Evolutionary conservation across 371 early-diverging fungal genomes (phyloP).

Genomic region (Mucor piriformis): DNA sequence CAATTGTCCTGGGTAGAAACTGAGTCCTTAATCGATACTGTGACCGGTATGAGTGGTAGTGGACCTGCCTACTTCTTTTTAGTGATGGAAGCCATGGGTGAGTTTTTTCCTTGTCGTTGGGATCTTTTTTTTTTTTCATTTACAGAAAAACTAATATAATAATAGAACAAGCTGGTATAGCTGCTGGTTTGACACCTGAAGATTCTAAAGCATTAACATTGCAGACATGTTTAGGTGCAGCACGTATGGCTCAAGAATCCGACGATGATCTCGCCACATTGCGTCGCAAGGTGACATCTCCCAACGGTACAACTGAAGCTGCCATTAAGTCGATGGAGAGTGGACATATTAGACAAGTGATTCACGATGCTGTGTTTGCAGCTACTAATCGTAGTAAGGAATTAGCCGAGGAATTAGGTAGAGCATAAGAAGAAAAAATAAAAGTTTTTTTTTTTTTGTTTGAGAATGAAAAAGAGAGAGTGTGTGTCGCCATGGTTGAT

Average conservation of each 20-base stretch:
- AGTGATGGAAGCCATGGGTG: constrained; percentile 84
- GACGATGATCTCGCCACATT: constrained; percentile 80
- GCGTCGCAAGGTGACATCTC: constrained; percentile 87
- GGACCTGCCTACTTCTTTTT: constrained; percentile 96
- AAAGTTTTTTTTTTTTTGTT: not conserved
- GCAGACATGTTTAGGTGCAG: constrained; percentile 91
- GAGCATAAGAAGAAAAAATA: constrained; percentile 30
- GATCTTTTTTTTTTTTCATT: not conserved
- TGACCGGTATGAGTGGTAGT: constrained; percentile 87
- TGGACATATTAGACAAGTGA: constrained; percentile 57
- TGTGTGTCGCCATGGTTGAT: not conserved
- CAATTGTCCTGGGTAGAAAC: constrained; percentile 78
- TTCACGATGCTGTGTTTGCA: constrained; percentile 67
- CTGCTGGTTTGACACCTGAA: constrained; percentile 74
- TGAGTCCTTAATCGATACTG: constrained; percentile 81
- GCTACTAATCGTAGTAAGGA: constrained; percentile 73
- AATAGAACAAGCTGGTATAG: constrained; percentile 78
- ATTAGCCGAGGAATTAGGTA: constrained; percentile 71
- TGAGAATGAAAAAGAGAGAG: not conserved
- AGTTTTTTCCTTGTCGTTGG: too few relatives aligned
- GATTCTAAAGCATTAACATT: constrained; percentile 80
- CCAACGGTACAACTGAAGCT: constrained; percentile 94
- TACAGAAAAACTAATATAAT: not conserved
- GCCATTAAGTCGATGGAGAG: constrained; percentile 80
- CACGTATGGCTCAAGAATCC: constrained; percentile 80